A percentile compares a stretch with the other conserved stretches of the same genome.
Evolutionary conservation across 2,329 filamentous ascomycete species (phyloP).

Genomic region (Claviceps pazoutovae): DNA sequence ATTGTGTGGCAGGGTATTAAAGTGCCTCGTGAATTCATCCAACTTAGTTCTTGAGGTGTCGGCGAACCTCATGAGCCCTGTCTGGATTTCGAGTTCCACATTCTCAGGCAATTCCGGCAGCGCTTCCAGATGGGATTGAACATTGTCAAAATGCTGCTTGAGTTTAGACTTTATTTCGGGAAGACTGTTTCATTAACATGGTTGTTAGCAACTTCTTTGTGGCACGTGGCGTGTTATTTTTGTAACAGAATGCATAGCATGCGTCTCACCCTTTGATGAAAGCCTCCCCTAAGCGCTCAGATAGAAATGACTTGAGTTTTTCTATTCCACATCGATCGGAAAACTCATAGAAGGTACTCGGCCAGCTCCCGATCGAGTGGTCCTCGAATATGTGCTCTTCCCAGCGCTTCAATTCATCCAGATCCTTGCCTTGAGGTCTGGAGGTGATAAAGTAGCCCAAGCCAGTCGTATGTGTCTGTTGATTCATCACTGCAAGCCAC

Average conservation of each 20-base stretch:
- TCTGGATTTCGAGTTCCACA: conserved; percentile 49
- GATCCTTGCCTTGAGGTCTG: conserved; percentile 41
- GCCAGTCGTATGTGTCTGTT: conserved; percentile 46
- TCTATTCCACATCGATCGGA: conserved; percentile 38
- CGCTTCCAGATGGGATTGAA: conserved; percentile 38
- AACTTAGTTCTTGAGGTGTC: conserved; percentile 37
- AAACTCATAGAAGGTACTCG: conserved; percentile 31
- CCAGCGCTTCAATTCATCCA: conserved; percentile 37
- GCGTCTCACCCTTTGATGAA: conserved; percentile 34
- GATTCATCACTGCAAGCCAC: conserved; percentile 50
- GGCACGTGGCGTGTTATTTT: background rate
- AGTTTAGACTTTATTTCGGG: conserved; percentile 41
- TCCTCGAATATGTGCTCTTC: conserved; percentile 39
- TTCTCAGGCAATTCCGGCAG: conserved; percentile 57
- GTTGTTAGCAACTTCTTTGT: background rate
- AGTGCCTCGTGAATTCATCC: conserved; percentile 28
- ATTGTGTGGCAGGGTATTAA: conserved; percentile 32
- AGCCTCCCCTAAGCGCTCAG: conserved; percentile 36
- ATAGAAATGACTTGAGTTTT: conserved; percentile 37
- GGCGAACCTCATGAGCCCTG: conserved; percentile 44
- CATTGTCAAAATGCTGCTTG: conserved; percentile 30
- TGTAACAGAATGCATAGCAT: background rate
- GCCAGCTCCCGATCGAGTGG: conserved; percentile 29
- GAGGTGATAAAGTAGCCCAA: conserved; percentile 73
- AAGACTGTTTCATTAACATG: conserved; percentile 21